Conservation (phyloP, 345 rosid species). For the Gossypium stocksii region DNA sequence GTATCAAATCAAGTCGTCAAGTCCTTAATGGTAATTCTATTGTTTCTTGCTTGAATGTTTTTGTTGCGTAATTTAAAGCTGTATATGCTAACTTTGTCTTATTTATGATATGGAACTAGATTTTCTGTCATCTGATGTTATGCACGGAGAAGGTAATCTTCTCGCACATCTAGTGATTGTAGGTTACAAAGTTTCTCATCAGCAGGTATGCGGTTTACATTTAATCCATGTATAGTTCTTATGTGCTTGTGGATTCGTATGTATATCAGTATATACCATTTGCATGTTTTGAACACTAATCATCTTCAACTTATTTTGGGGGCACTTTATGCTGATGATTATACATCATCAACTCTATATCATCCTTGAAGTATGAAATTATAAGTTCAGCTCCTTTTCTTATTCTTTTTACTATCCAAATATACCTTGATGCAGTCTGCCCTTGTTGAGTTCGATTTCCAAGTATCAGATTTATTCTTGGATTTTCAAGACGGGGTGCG, state of each 20-base stretch:
- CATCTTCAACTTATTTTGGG: not conserved
- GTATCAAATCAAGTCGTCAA: constrained; percentile 77
- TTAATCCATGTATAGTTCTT: constrained; percentile 9
- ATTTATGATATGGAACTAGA: constrained; percentile 42
- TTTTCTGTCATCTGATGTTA: constrained; percentile 73
- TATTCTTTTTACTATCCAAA: constrained; percentile 1
- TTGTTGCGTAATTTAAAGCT: constrained; percentile 15
- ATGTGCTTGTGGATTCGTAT: constrained; percentile 7
- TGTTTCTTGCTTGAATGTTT: not conserved
- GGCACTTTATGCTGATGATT: not conserved
- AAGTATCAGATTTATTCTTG: constrained; percentile 54
- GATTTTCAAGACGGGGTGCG: constrained; percentile 94
- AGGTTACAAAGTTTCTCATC: constrained; percentile 74
- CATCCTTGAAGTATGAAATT: not conserved
- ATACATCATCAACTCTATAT: not conserved
- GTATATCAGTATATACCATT: not conserved
- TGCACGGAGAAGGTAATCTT: constrained; percentile 96
- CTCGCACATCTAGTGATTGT: constrained; percentile 74
- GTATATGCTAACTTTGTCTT: constrained; percentile 25
- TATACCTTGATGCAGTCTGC: constrained; percentile 44
- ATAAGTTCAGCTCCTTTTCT: not conserved
- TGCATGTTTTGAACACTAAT: not conserved
- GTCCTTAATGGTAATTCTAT: constrained; percentile 56
- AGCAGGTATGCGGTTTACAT: constrained; percentile 56
- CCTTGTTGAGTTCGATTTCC: constrained; percentile 70